Evolutionary conservation across 805 yeast species (phyloP), one percentile per base, ranked within the genome.

Genomic region (Metschnikowia chrysomelidarum): DNA sequence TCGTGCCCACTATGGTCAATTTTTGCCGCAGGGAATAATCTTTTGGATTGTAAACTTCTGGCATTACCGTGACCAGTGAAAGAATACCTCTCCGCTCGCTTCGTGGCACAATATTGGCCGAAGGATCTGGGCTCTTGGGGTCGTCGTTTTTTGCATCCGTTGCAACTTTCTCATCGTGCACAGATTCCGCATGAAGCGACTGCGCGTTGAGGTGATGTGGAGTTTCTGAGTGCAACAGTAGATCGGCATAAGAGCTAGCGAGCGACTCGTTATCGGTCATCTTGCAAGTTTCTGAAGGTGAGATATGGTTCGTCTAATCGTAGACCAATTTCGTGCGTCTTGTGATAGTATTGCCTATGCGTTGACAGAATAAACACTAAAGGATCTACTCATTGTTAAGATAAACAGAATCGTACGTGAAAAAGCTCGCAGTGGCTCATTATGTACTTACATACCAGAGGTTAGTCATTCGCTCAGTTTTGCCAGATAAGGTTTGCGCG

Each of bases 1-100:
- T 76, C 11, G 84, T 64, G 22, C 74, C 62, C 0, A 84, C 83
- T 27, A 87, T 65, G n/a, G 69, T 35, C 32, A 59, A 50, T 50
- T 86, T 85, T 36, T 70, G 52, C 2, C 41, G 40, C 1, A 46
- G 38, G 4, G 87, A 80, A 47, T 81, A 77, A 11, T 74, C 75
- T 38, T 87, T 60, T 1, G 95, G 81, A 50, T 87, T 87, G 29
- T 74, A 73, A 49, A 78, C 80, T 54, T 87, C 95, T 0, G 89
- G 87, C 36, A 80, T 46, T 1, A 82, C 8, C 1, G 81, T 59
- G 2, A 82, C 28, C 3, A 45, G 48, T 0, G 80, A 61, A 2
- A 84, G 51, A 0, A 84, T 41, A 0, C 94, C 94, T 27, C 94
- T 56, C 33, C 85, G 62, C 24, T 78, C 51, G 7, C 26, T 17